Evolutionary conservation across 306 rosid species (phyloP).

Genomic region (Vigna reflexopilosa): DNA sequence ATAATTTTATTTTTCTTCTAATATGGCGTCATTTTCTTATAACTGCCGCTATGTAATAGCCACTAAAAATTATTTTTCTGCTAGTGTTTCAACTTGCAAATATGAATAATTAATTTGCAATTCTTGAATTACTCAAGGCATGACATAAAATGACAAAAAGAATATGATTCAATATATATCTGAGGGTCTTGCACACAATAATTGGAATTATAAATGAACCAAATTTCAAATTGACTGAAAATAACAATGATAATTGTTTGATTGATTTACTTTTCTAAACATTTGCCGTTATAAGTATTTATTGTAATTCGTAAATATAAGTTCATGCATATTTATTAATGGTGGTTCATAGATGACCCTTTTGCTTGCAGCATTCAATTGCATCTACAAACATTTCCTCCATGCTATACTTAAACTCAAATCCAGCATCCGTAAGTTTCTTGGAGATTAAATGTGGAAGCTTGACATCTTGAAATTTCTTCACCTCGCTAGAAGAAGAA

Average conservation of each 20-base stretch:
- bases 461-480: slow-evolving; percentile 31
- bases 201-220: not conserved
- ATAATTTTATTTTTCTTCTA: too few relatives aligned
- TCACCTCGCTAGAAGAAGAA: slow-evolving; percentile 43
- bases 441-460: slow-evolving; percentile 49
- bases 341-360: slow-evolving; percentile 13
- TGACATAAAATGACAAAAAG: too few relatives aligned
- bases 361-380: slow-evolving; percentile 47
- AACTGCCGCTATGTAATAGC: too few relatives aligned
- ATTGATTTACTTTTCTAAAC: not conserved
- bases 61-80: too few relatives aligned
- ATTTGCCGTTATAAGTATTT: not conserved
- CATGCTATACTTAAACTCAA: slow-evolving; percentile 53
- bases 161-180: too few relatives aligned
- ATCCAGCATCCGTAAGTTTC: slow-evolving; percentile 62
- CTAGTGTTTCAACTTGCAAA: too few relatives aligned
- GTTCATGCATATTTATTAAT: not conserved
- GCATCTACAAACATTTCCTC: slow-evolving; percentile 57
- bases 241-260: not conserved
- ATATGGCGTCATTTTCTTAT: not conserved
- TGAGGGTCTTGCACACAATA: too few relatives aligned
- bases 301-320: not conserved
- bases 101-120: too few relatives aligned
- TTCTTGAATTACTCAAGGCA: too few relatives aligned
- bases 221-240: not conserved